Evolutionary conservation across 169 alveolate genomes (phyloP), one percentile per base, ranked within the genome.

Genomic region (Eimeria necatrix): DNA sequence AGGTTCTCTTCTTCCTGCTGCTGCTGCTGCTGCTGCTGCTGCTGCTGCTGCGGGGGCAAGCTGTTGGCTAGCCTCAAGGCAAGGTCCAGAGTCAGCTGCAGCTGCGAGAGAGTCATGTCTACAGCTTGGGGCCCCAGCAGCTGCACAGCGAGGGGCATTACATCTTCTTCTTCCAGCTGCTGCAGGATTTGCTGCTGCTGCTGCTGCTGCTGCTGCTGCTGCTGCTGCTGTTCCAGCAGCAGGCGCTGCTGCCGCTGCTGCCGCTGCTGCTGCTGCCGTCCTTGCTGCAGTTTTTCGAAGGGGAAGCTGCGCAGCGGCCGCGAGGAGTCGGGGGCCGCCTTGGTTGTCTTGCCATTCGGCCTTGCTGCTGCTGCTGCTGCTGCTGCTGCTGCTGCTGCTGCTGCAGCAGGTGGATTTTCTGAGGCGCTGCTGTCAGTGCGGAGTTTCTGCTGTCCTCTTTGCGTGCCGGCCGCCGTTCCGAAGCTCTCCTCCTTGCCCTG

Each of bases 41-140:
- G 85, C 59, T 74, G 85, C 52, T 74, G 85, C 6, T 74, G 14
- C 52, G 86, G 88, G 20, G 78, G 94, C 68, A 89, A 56, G 87
- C 64, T 51, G 87, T 24, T 49, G 74, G 94, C 94, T 12, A 89
- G 94, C 88, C 74, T 89, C 46, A 89, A 56, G 20, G 94, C 94
- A 52, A 89, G 59, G 20, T 89, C 94, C 70, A 89, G 22, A 7
- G 80, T 52, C 46, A 89, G 56, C 56, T 64, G 68, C 68, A 89
- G 9, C 76, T 89, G 94, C 46, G 78, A 78, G 9, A 89, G 86
- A 52, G 94, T 64, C 52, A 89, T 78, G 59, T 73, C 74, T 22
- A 20, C 49, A 3, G 80, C 94, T 61, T 89, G 94, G 48, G 94
- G 94, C 59, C 94, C 94, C 0, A 89, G 78, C 64, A 89, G 76